These are phyloP conservation scores for Cardamine chenopodiifolia DNA, from an alignment of 345 rosid species.

Conservation along the genomic window DNA sequence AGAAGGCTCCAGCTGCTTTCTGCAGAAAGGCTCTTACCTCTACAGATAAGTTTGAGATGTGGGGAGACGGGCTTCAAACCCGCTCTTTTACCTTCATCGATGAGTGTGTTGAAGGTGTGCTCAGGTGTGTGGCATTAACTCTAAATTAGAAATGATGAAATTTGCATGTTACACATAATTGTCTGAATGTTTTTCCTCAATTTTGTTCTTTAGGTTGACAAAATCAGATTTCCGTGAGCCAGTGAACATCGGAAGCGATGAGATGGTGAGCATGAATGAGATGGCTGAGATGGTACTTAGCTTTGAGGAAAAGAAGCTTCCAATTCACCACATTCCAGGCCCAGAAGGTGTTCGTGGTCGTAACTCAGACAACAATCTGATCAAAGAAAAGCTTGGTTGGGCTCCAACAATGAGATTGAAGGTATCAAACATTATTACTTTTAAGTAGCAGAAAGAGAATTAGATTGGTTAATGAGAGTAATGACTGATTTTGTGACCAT, in stretches of 20 bases:
- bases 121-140: constrained; percentile 54
- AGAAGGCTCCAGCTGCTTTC: constrained; percentile 99
- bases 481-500: neutral
- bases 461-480: neutral
- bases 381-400: constrained; percentile 99
- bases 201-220: constrained; percentile 58
- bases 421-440: constrained; percentile 47
- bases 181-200: neutral
- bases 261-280: constrained; percentile 99
- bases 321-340: constrained; percentile 95
- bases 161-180: neutral
- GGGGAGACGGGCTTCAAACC: constrained; percentile 99
- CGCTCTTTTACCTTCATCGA: constrained; percentile 98
- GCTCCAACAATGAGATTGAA: constrained; percentile 94
- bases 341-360: constrained; percentile 99
- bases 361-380: constrained; percentile 94
- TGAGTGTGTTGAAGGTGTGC: constrained; percentile 98
- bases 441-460: neutral
- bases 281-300: constrained; percentile 97
- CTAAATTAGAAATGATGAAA: neutral
- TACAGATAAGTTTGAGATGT: constrained; percentile 91
- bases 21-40: constrained; percentile 93
- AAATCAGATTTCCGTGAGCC: constrained; percentile 99
- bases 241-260: constrained; percentile 97
- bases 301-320: constrained; percentile 84